phyloP scores from a whole-genome alignment of 257 asterid species.

The Lantana camara region DNA sequence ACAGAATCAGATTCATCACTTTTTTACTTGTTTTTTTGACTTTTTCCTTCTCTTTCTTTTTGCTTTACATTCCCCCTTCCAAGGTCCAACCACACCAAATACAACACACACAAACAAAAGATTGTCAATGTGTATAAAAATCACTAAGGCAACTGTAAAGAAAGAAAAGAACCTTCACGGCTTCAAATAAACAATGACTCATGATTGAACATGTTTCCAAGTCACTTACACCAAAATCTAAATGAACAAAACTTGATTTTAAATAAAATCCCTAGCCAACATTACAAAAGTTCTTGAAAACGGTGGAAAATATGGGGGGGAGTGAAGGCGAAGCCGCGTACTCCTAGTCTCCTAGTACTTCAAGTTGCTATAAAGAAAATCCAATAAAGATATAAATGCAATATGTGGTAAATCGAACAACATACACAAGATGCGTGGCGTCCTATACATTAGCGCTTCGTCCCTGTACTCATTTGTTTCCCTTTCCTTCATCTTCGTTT shows the following conservation, averaged over 20 bases:
- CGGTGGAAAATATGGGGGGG: constrained; percentile 7
- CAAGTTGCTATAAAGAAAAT: constrained; percentile 18
- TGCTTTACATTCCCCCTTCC: constrained; percentile 21
- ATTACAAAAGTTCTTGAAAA: constrained; percentile 27
- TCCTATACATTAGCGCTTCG: constrained; percentile 32
- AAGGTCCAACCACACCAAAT: too few relatives aligned
- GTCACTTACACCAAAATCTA: neutral
- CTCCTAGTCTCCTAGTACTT: constrained; percentile 19
- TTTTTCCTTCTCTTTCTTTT: constrained; percentile 9
- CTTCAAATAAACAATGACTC: neutral
- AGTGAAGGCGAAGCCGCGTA: too few relatives aligned
- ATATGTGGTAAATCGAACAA: constrained; percentile 25
- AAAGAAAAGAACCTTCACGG: neutral
- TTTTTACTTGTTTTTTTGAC: constrained; percentile 24
- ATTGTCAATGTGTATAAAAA: neutral
- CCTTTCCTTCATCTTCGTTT: constrained; percentile 98
- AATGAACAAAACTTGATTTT: constrained; percentile 18
- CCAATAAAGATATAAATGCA: constrained; percentile 31
- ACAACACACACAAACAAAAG: too few relatives aligned
- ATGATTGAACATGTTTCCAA: constrained; percentile 3
- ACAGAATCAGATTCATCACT: constrained; percentile 34
- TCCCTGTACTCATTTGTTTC: constrained; percentile 39
- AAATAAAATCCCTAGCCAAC: constrained; percentile 22
- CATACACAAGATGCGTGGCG: constrained; percentile 20
- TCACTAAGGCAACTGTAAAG: neutral